Conservation (phyloP, 371 early-diverging fungal genomes). For the Mucor plumbeus region DNA sequence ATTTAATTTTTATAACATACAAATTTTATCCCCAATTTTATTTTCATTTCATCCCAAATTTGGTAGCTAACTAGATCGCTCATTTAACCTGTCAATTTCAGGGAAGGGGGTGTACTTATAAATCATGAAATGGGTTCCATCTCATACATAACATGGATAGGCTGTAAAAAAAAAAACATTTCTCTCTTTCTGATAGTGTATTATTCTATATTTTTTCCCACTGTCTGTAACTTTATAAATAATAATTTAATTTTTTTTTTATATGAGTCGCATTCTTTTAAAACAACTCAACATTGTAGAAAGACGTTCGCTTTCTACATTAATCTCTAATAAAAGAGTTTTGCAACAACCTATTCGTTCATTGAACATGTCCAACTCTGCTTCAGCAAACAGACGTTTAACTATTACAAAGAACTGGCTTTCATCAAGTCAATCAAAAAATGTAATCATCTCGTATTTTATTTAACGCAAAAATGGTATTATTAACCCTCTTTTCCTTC, state of each 20-base stretch:
- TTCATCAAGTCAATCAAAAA: slow-evolving; percentile 6
- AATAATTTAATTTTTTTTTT: background rate
- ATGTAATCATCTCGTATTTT: background rate
- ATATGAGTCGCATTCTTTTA: slow-evolving; percentile 39
- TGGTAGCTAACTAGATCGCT: too few relatives aligned
- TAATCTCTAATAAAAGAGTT: slow-evolving; percentile 11
- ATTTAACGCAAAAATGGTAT: background rate
- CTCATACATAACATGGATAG: background rate
- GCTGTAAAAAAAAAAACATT: slow-evolving; percentile 7
- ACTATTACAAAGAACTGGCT: slow-evolving; percentile 29
- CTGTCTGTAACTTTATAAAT: background rate
- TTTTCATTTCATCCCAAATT: too few relatives aligned
- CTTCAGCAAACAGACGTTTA: slow-evolving; percentile 36
- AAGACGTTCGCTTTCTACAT: slow-evolving; percentile 19
- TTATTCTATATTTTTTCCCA: slow-evolving; percentile 25
- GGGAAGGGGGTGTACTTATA: background rate
- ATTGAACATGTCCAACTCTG: slow-evolving; percentile 12
- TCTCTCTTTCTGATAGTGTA: slow-evolving; percentile 1
- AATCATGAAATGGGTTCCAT: background rate
- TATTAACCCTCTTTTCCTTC: background rate
- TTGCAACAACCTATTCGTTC: slow-evolving; percentile 12
- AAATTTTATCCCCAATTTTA: too few relatives aligned
- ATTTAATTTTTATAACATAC: too few relatives aligned
- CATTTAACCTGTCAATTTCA: too few relatives aligned
- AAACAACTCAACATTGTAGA: slow-evolving; percentile 31